Evolutionary conservation across 78 protist species (phyloP).

Genomic region (Isochrysis galbana): DNA sequence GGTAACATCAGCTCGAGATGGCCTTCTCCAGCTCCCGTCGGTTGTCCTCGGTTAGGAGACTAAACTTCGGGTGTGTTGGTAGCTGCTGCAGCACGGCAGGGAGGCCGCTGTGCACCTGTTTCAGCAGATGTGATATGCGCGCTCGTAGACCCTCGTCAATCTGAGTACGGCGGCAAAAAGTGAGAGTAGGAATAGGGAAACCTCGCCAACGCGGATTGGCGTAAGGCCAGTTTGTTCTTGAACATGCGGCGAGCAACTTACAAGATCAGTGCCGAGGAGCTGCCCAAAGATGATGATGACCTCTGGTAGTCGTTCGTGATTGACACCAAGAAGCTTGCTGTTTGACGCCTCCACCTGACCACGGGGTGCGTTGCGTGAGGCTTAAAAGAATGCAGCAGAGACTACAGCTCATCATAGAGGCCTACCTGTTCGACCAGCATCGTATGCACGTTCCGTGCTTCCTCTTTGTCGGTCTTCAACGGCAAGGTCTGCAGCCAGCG

Average conservation of each 20-base stretch:
- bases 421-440: neutral
- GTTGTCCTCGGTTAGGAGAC: neutral
- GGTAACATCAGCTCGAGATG: slow-evolving; percentile 8
- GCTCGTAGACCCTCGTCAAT: neutral
- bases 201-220: too few relatives aligned
- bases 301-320: neutral
- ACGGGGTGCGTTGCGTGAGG: too few relatives aligned
- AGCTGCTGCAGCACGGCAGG: neutral
- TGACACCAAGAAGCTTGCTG: neutral
- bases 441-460: neutral
- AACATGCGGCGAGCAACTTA: neutral
- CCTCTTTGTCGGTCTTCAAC: neutral
- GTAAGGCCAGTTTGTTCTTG: neutral
- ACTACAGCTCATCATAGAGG: too few relatives aligned
- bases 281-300: neutral
- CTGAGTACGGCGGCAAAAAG: too few relatives aligned
- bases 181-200: too few relatives aligned
- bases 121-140: neutral
- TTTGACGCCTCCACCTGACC: neutral
- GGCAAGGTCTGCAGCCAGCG: neutral
- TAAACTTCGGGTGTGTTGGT: neutral
- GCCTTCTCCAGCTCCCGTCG: neutral
- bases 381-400: too few relatives aligned
- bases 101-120: neutral
- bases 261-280: neutral